A percentile compares a stretch with the other conserved stretches of the same genome.
These are phyloP conservation scores for Talaromyces sp. DNA, from an alignment of 2,329 filamentous ascomycete genomes.

Conservation along the genomic window DNA sequence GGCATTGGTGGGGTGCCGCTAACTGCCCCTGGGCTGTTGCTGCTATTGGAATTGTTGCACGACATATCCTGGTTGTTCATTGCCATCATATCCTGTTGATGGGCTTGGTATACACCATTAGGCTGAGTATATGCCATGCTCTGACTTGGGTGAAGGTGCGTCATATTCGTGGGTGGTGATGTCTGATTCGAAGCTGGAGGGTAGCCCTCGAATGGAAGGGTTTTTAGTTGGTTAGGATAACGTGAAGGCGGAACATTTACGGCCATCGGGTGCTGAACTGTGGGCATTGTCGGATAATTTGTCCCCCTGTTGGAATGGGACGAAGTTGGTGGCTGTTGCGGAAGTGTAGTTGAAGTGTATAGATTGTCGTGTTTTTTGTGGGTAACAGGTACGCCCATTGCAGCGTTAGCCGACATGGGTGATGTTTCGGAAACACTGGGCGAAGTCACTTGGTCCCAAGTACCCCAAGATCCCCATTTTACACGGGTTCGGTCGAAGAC, in stretches of 20 bases:
- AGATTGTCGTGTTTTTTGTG: neutral
- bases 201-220: neutral
- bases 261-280: neutral
- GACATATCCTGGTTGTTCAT: conserved; percentile 21
- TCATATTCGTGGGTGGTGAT: neutral
- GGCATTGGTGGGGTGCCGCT: conserved; percentile 45
- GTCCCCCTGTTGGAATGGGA: neutral
- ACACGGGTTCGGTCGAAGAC: conserved; percentile 73
- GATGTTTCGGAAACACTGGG: conserved; percentile 13
- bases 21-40: conserved; percentile 25
- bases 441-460: conserved; percentile 39
- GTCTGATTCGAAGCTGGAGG: neutral
- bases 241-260: neutral
- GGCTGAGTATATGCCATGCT: conserved; percentile 1
- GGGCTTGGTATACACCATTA: neutral
- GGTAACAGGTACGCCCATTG: conserved; percentile 8
- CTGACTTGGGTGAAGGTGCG: neutral
- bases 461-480: conserved; percentile 68
- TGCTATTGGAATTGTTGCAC: conserved; percentile 20
- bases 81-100: conserved; percentile 20
- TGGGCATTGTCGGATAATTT: neutral
- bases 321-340: conserved; percentile 18
- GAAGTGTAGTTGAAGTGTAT: conserved; percentile 8
- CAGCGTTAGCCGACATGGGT: conserved; percentile 16
- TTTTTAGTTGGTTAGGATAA: conserved; percentile 1